Base-by-base conservation (phyloP, 345 rosid genomes). In the Linum trigynum region DNA sequence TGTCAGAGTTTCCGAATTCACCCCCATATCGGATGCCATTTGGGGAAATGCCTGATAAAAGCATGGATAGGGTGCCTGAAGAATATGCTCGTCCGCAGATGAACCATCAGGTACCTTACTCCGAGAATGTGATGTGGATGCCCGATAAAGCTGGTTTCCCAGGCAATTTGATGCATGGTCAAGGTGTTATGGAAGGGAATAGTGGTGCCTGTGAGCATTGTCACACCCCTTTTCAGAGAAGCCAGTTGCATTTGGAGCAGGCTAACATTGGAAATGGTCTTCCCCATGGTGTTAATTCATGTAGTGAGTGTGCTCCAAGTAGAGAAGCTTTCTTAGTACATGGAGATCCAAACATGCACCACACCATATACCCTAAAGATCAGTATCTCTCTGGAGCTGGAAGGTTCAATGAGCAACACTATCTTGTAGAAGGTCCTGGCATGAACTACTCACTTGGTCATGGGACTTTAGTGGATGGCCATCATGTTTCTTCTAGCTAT, bases 61-160 rank as follows among this genome's bases (percentile, higher is more conserved):
- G 81, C 51, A 69, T 72, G 65, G 97, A 89, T 72, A 81, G 87
- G 71, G 51, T 83, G 68, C 83, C 86, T 64, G 97, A 94, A 67
- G 99, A 94, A 63, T 76, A 76, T 75, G 68, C 66, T 43, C 72
- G 96, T 79, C 83, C 79, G 17, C 96, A 82, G 70, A 63, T 79
- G 56, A 81, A 74, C 70, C 82, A 81, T 65, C 96, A 76, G 65
- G 70, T 69, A 23, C 92, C 81, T 48, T 73, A 72, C 77, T 71
- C 85, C 36, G 99, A 94, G 16, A 88, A 71, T 81, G 78, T 83
- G 63, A 71, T 79, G 11, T 83, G 95, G 97, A 78, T 90, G 71
- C 95, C 88, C 67, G 90, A 91, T 71, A 87, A 84, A 77, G 75
- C 81, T 55, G 87, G 95, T 65, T 84, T 87, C 76, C 96, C 92